phyloP scores from a whole-genome alignment of 768 basidiomycete genomes.

The Mycena capillaripes region DNA sequence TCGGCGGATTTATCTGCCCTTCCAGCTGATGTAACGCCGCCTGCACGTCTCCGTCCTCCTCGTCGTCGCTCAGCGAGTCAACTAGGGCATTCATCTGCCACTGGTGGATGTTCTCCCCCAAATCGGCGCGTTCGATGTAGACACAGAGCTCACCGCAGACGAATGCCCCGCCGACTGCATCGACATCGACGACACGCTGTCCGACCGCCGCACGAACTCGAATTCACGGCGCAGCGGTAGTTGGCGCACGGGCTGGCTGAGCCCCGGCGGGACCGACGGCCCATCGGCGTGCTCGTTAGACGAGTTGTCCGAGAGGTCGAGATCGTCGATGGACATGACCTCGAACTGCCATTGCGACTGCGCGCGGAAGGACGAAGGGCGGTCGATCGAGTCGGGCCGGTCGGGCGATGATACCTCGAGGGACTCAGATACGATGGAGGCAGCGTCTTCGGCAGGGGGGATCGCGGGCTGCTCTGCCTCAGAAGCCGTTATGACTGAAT shows the following conservation, averaged over 20 bases:
- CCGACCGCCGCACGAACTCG: constrained; percentile 81
- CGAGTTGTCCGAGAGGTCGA: constrained; percentile 85
- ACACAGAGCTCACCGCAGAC: constrained; percentile 46
- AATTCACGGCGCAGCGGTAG: constrained; percentile 85
- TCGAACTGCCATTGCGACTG: constrained; percentile 74
- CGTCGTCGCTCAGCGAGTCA: constrained; percentile 81
- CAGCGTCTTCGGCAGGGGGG: constrained; percentile 1
- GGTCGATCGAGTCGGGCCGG: constrained; percentile 42
- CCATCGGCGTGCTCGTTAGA: constrained; percentile 63
- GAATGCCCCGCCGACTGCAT: constrained; percentile 69
- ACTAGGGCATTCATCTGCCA: constrained; percentile 89
- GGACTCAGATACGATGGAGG: constrained; percentile 16
- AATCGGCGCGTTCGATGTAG: constrained; percentile 53
- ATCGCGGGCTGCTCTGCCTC: not conserved
- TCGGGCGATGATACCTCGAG: constrained; percentile 19
- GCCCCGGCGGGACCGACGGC: constrained; percentile 63
- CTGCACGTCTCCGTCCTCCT: constrained; percentile 84
- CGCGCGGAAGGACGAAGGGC: constrained; percentile 46
- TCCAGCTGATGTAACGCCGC: constrained; percentile 86
- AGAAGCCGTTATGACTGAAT: not conserved
- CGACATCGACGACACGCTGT: constrained; percentile 86
- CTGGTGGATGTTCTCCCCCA: constrained; percentile 71
- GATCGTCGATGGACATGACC: constrained; percentile 82
- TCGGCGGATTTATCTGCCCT: constrained; percentile 84
- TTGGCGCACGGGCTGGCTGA: constrained; percentile 67